Percentiles rank a stretch among this genome's conserved stretches.
Evolutionary conservation across 768 basidiomycete genomes (phyloP).

Genomic region (Phylloporus rhodoxanthus): DNA sequence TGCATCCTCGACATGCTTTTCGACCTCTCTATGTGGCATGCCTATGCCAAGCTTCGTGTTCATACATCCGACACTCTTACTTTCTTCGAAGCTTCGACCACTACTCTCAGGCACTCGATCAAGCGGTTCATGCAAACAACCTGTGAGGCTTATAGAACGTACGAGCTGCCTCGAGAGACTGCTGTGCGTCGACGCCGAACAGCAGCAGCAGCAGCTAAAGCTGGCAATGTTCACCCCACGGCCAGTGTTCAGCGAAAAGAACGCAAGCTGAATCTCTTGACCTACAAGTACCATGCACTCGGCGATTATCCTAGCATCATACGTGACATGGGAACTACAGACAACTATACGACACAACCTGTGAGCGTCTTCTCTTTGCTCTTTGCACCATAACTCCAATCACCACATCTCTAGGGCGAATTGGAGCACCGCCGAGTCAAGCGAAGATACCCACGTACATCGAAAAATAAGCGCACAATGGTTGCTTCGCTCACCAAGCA

Average conservation of each 20-base stretch:
- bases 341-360: neutral
- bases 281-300: neutral
- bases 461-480: neutral
- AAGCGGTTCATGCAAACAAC: neutral
- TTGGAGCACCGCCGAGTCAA: neutral
- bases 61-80: neutral
- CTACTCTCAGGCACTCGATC: neutral
- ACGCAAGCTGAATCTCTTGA: neutral
- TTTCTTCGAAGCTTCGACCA: neutral
- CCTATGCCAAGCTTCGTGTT: neutral
- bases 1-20: neutral
- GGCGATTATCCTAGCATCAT: neutral
- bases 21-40: neutral
- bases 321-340: neutral
- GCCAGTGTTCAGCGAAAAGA: neutral
- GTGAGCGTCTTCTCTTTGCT: too few species aligned
- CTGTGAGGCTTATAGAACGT: neutral
- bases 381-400: too few species aligned
- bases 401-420: too few species aligned
- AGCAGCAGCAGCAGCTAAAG: neutral
- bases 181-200: neutral
- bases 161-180: neutral
- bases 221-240: neutral
- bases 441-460: neutral
- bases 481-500: neutral